phyloP scores from a whole-genome alignment of 345 rosid species.

The Arabidopsis arenosa region DNA sequence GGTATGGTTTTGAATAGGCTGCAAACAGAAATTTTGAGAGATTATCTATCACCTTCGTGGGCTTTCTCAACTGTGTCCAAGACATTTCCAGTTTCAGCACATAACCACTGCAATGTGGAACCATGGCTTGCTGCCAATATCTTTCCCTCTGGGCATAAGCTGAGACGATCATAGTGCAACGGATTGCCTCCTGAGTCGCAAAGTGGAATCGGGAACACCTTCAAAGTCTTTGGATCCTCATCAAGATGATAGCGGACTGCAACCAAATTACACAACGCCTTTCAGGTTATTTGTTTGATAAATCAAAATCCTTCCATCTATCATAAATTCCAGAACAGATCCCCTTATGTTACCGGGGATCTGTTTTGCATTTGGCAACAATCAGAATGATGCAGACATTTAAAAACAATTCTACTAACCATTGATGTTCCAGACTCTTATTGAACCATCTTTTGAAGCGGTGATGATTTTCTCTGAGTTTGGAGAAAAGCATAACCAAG shows the following conservation, averaged over 20 bases:
- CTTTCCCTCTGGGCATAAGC: slow-evolving; percentile 90
- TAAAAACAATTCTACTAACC: slow-evolving; percentile 53
- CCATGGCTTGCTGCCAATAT: slow-evolving; percentile 81
- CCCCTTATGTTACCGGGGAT: slow-evolving; percentile 11
- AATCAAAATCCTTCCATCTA: slow-evolving; percentile 20
- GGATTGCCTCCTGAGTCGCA: slow-evolving; percentile 67
- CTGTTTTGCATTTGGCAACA: background rate
- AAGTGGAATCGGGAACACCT: slow-evolving; percentile 83
- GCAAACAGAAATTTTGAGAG: slow-evolving; percentile 3
- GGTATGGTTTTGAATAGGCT: background rate
- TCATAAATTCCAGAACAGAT: background rate
- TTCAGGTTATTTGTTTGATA: slow-evolving; percentile 18
- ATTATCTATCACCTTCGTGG: slow-evolving; percentile 64
- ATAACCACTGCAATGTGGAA: slow-evolving; percentile 84
- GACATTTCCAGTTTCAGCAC: slow-evolving; percentile 80
- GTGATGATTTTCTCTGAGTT: slow-evolving; percentile 91
- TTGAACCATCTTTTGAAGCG: slow-evolving; percentile 90
- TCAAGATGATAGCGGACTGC: slow-evolving; percentile 93
- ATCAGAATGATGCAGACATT: slow-evolving; percentile 1
- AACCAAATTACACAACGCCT: slow-evolving; percentile 26
- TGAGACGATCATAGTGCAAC: slow-evolving; percentile 78
- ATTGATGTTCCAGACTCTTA: slow-evolving; percentile 93
- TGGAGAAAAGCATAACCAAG: slow-evolving; percentile 89
- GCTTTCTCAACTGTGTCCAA: slow-evolving; percentile 90
- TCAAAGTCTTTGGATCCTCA: slow-evolving; percentile 96